Evolutionary conservation across 2,329 filamentous ascomycete genomes (phyloP), one percentile per base, ranked within the genome.

Genomic region (Colletotrichum sidae): DNA sequence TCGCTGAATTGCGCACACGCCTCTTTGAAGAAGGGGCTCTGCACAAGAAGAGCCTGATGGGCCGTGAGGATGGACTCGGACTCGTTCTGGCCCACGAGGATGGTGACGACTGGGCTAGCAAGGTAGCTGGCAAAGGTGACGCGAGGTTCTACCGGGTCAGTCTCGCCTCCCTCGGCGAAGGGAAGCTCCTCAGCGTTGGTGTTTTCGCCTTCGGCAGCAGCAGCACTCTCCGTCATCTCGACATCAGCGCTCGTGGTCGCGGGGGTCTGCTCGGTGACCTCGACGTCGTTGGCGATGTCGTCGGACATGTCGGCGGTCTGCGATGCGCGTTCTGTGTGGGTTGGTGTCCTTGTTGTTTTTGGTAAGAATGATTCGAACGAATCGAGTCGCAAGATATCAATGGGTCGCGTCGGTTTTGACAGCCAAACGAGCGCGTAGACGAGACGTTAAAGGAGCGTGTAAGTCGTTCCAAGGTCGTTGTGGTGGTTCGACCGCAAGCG

Each of bases 11-110:
- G 78, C 10, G 84, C 81, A 73, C 90, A 88, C 7, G 86, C 82
- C 25, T 88, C 85, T 10, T 83, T 82, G 74, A 97, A 93, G 77
- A 86, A 94, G 0, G 93, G 92, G 47, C 92, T 95, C 75, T 90
- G 86, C 10, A 81, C 74, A 41, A 98, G 83, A 34, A 97, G 84
- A 3, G 83, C 89, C 79, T 97, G 91, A 77, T 97, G 94, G 7
- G 93, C 93, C 33, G 88, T 90, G 64, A 97, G 84, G 38, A 88
- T 82, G 9, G 87, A 88, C 71, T 86, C 83, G 2, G 79, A 76
- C 5, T 88, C 86, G 60, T 84, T 88, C 52, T 79, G 78, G 11
- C 91, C 90, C 17, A 93, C 83, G n/a, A 88, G 73, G 35, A 94
- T 78, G 13, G 88, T 88, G 38, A 94, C 86, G 10, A 93, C 82